A percentile compares a stretch with the other conserved stretches of the same genome.
Conservation (phyloP, 257 asterid species). For the Ehretia macrophylla region DNA sequence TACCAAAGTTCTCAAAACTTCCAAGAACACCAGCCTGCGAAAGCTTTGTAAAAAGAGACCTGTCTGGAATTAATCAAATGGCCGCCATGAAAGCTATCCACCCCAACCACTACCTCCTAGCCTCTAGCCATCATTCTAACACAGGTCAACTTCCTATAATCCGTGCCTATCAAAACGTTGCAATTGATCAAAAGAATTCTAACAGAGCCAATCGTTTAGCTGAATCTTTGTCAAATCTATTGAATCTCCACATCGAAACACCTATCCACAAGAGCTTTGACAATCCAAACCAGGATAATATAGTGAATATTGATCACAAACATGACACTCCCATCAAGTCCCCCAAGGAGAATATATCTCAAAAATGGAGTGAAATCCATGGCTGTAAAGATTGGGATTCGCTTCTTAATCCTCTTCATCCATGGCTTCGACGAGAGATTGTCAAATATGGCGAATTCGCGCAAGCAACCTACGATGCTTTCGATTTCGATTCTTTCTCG, state of each 20-base stretch:
- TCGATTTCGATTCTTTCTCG: constrained; percentile 54
- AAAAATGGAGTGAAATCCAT: constrained; percentile 52
- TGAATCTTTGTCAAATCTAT: constrained; percentile 42
- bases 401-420: constrained; percentile 66
- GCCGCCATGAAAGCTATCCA: constrained; percentile 5
- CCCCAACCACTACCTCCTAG: background rate
- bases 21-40: too few species aligned
- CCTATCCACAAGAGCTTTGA: constrained; percentile 13
- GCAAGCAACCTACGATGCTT: constrained; percentile 73
- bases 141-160: background rate
- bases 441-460: constrained; percentile 76
- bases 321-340: constrained; percentile 20
- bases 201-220: constrained; percentile 39
- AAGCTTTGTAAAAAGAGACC: too few species aligned
- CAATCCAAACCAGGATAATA: background rate
- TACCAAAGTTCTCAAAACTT: too few species aligned
- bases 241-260: constrained; percentile 44
- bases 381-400: constrained; percentile 56
- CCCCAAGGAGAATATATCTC: constrained; percentile 55
- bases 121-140: background rate
- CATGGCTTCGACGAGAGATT: constrained; percentile 57
- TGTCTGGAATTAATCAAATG: background rate
- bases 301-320: background rate
- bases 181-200: constrained; percentile 21
- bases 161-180: constrained; percentile 17